Evolutionary conservation across 225 moss, liverwort and hornwort species (phyloP).

Genomic region (Straminergon stramineum): DNA sequence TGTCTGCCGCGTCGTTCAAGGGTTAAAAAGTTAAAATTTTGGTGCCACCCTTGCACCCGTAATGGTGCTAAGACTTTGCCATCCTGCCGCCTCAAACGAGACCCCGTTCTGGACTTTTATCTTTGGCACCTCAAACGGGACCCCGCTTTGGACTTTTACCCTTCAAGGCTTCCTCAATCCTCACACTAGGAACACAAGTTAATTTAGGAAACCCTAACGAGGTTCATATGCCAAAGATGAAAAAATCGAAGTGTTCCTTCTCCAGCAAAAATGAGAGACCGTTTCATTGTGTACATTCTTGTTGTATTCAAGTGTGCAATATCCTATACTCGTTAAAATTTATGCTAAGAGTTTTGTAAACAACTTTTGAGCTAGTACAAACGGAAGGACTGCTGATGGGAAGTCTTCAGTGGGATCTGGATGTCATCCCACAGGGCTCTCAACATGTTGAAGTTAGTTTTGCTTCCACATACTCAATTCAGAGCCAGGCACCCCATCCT

Average conservation of each 20-base stretch:
- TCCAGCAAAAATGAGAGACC: background rate
- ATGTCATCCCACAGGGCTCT: background rate
- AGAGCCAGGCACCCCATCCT: slow-evolving; percentile 98
- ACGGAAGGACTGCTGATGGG: background rate
- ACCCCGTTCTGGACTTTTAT: background rate
- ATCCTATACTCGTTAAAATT: background rate
- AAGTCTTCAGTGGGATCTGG: background rate
- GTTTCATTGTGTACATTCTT: background rate
- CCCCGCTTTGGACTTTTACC: background rate
- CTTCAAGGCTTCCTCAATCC: background rate
- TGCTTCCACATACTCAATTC: background rate
- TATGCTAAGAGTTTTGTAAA: background rate
- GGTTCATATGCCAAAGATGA: background rate
- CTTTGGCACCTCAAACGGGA: background rate
- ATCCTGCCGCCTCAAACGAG: too few species aligned
- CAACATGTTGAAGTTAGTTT: background rate
- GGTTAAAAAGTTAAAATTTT: background rate
- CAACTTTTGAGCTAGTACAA: background rate
- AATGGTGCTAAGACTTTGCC: too few species aligned
- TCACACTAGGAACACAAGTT: background rate
- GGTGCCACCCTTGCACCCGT: background rate
- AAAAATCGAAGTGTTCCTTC: background rate
- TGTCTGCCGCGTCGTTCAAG: too few species aligned
- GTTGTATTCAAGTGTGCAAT: background rate
- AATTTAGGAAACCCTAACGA: background rate